Percentiles rank a stretch among this genome's conserved stretches.
Evolutionary conservation across 257 asterid species (phyloP).

Genomic region (Galeopsis tetrahit): DNA sequence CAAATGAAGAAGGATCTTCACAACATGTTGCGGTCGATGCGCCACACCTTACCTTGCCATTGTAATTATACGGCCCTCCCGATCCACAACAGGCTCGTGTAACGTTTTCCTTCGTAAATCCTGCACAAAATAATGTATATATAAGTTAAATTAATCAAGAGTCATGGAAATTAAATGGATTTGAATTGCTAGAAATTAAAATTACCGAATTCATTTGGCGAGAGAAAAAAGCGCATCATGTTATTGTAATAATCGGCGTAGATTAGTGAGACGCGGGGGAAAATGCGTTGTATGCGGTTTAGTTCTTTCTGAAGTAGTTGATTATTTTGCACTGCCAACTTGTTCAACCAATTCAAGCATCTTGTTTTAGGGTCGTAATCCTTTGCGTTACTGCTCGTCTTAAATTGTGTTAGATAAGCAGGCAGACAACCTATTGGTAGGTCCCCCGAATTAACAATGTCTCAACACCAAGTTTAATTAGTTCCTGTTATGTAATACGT

Average conservation of each 20-base stretch:
- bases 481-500: constrained; percentile 36
- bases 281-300: too few relatives aligned
- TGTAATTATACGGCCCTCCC: constrained; percentile 46
- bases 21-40: constrained; percentile 33
- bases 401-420: constrained; percentile 33
- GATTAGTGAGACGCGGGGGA: too few relatives aligned
- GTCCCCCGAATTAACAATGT: constrained; percentile 54
- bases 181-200: not conserved
- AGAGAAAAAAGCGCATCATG: too few relatives aligned
- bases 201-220: not conserved
- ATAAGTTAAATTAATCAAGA: not conserved
- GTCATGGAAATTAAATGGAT: not conserved
- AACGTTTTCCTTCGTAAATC: constrained; percentile 34
- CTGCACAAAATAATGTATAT: constrained; percentile 25
- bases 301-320: too few relatives aligned
- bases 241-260: too few relatives aligned
- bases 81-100: constrained; percentile 50
- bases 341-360: constrained; percentile 53
- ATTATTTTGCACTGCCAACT: not conserved
- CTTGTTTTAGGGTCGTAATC: not conserved
- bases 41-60: constrained; percentile 30
- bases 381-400: not conserved
- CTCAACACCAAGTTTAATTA: constrained; percentile 50
- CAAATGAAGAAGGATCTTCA: constrained; percentile 42
- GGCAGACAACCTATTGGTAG: constrained; percentile 52